Percentiles rank a stretch among this genome's conserved stretches.
phyloP scores from a whole-genome alignment of 2,329 filamentous ascomycete genomes.

The Cladophialophora exuberans region DNA sequence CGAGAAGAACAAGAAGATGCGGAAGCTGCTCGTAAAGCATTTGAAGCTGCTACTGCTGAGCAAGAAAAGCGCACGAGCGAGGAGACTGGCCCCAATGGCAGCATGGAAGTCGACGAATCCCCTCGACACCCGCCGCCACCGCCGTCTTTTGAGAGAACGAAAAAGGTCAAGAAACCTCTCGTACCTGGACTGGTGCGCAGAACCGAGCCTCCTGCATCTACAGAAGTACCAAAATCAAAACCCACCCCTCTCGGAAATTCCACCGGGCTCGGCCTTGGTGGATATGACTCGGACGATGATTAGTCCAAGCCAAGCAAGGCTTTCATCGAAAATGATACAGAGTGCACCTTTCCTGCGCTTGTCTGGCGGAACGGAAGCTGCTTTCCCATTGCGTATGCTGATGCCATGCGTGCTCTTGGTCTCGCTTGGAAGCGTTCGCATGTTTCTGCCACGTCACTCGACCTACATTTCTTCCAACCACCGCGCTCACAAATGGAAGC shows the following conservation, averaged over 20 bases:
- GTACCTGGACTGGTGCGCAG: slow-evolving; percentile 80
- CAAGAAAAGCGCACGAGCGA: slow-evolving; percentile 53
- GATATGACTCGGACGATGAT: slow-evolving; percentile 33
- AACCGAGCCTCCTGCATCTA: slow-evolving; percentile 29
- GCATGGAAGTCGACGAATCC: slow-evolving; percentile 35
- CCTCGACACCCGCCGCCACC: slow-evolving; percentile 45
- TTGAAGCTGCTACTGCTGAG: slow-evolving; percentile 63
- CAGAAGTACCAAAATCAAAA: slow-evolving; percentile 2
- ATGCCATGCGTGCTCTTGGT: neutral
- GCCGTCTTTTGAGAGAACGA: slow-evolving; percentile 71
- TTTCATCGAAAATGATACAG: too few species aligned
- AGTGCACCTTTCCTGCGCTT: too few species aligned
- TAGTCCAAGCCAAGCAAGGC: slow-evolving; percentile 14
- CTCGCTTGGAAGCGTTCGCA: neutral
- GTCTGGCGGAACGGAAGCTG: too few species aligned
- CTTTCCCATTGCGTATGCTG: too few species aligned
- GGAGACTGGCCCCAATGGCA: slow-evolving; percentile 41
- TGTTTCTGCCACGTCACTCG: slow-evolving; percentile 11
- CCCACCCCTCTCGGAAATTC: slow-evolving; percentile 7
- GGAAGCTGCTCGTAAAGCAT: slow-evolving; percentile 77
- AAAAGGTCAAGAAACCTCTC: slow-evolving; percentile 87
- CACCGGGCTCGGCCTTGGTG: slow-evolving; percentile 27
- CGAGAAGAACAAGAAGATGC: slow-evolving; percentile 79
- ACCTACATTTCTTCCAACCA: too few species aligned
- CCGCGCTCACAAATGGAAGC: too few species aligned